Conservation (phyloP, 441 rosid species). For the Pelargonium australe region DNA sequence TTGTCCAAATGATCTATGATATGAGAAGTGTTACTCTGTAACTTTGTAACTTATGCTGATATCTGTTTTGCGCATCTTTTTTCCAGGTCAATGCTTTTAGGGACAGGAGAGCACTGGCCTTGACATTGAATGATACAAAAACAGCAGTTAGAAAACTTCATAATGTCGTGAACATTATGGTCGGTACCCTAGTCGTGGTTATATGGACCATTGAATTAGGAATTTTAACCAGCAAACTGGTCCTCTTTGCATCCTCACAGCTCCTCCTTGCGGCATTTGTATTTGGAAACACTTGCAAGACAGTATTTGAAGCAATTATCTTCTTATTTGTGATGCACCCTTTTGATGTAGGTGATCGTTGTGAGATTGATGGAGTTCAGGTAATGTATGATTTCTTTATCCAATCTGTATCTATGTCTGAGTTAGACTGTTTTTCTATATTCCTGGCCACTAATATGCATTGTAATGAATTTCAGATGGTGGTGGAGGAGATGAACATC, state of each 20-base stretch:
- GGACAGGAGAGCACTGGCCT: constrained; percentile 74
- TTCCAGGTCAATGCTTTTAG: constrained; percentile 75
- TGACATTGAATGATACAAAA: constrained; percentile 79
- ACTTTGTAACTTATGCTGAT: background rate
- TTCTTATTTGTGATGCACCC: constrained; percentile 3
- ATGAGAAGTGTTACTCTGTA: too few relatives aligned
- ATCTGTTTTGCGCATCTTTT: background rate
- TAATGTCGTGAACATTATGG: constrained; percentile 43
- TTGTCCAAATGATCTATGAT: too few relatives aligned
- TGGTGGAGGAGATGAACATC: constrained; percentile 55
- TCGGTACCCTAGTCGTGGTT: constrained; percentile 33
- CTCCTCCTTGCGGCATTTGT: background rate
- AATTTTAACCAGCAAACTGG: constrained; percentile 42
- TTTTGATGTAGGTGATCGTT: background rate
- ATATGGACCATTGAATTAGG: constrained; percentile 64
- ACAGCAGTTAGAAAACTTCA: constrained; percentile 80
- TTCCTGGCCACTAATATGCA: too few relatives aligned
- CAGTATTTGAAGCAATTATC: background rate
- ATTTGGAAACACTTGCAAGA: constrained; percentile 4
- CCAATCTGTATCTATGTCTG: too few relatives aligned
- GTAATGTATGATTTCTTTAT: background rate
- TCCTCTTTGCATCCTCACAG: background rate
- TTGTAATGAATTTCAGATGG: too few relatives aligned
- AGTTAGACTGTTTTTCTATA: too few relatives aligned
- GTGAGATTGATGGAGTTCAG: background rate